These are phyloP conservation scores for Imleria badia DNA, from an alignment of 768 basidiomycete genomes.

Conservation along the genomic window DNA sequence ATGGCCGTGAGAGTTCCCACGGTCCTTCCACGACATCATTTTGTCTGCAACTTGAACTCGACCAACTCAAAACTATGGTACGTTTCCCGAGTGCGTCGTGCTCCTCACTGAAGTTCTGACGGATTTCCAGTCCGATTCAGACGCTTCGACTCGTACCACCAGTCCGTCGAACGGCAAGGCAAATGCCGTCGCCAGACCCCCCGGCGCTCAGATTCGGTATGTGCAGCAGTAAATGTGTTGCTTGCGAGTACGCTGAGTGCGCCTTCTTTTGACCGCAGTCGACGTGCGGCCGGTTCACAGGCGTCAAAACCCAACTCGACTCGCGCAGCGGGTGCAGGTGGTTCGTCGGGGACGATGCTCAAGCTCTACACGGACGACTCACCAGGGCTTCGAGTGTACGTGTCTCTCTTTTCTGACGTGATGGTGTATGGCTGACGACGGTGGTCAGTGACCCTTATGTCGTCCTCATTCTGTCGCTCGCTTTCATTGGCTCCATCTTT, in stretches of 20 bases:
- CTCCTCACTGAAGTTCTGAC: background rate
- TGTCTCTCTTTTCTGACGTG: constrained; percentile 24
- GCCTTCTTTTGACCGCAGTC: constrained; percentile 40
- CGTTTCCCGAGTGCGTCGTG: constrained; percentile 7
- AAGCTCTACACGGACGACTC: constrained; percentile 99
- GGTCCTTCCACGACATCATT: constrained; percentile 23
- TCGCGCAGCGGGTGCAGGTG: constrained; percentile 92
- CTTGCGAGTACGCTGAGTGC: background rate
- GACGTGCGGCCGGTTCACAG: constrained; percentile 68
- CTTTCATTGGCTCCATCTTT: constrained; percentile 98
- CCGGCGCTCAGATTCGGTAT: constrained; percentile 81
- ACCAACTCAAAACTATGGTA: constrained; percentile 31
- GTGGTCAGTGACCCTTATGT: constrained; percentile 86
- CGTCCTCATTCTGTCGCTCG: constrained; percentile 91
- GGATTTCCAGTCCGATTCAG: constrained; percentile 73
- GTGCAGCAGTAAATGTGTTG: constrained; percentile 21
- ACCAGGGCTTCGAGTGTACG: constrained; percentile 94
- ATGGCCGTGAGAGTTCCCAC: constrained; percentile 20
- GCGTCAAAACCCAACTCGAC: constrained; percentile 78
- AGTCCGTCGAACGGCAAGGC: constrained; percentile 42
- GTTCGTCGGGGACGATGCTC: constrained; percentile 97
- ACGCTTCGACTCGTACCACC: constrained; percentile 49
- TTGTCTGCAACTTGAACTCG: constrained; percentile 6
- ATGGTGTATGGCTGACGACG: constrained; percentile 1
- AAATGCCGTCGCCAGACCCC: constrained; percentile 64